Base-by-base conservation (phyloP, 257 asterid genomes). In the Nicotiana knightiana region DNA sequence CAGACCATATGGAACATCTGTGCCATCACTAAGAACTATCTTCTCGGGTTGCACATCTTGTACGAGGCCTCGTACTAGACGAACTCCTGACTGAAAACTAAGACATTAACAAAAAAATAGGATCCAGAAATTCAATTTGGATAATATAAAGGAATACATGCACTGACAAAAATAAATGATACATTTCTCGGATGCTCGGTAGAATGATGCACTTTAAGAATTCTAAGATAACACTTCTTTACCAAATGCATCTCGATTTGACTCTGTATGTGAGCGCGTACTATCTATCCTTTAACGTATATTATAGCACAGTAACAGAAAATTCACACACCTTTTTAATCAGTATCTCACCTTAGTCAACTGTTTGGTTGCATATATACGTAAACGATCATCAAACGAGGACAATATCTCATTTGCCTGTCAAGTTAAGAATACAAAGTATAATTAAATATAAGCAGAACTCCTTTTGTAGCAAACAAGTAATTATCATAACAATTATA, bases 371-470 rank as follows among this genome's bases (percentile, higher is more conserved):
- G 99, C 99, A 86, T 95, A 95, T 67, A 13, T 77, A 48, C 99
- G 89, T 77, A 95, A 96, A 63, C 99, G 95, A 82, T 91, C 97
- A 83, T 95, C 98, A 67, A 95, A 95, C 84, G 98, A 95, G 43
- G 98, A 93, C 15, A 95, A 87, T 85, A 95, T 93, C 87, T 95
- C 99, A 81, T 88, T 93, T 77, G 98, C 99, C 99, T 95, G 94
- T 81, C 86, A 81, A 67, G 33, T 76, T 6, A 18, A 48, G 63
- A 75, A 82, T 80, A 28, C 24, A 67, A 21, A n/a, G 32, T 5
- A 26, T 63, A 26, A 4, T 26, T 12, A 26, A 26, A 11, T 28
- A 63, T 30, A 61, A 24, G 33, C 33, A 9, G 51, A 9, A 3
- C 51, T 43, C 12, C 51, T 43, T 43, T 21, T 9, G 12, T 43